Evolutionary conservation across 768 basidiomycete genomes (phyloP), one percentile per base, ranked within the genome.

Genomic region (Lepiota brunneoincarnata): DNA sequence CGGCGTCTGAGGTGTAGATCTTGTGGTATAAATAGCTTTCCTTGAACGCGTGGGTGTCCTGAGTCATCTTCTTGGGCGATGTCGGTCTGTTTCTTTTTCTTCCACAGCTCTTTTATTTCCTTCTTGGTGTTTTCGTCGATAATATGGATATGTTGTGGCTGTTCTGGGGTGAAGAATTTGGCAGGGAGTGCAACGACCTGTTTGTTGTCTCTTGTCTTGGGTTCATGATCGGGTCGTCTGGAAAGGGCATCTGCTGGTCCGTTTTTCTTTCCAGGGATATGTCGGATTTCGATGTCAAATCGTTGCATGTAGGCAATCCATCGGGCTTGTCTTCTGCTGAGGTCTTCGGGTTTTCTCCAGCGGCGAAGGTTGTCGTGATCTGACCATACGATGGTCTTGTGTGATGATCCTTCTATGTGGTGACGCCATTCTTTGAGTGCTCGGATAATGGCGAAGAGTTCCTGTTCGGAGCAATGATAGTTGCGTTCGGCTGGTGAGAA

Each of bases 311-410:
- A 45, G 4, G n/a, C 2, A 6, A 11, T 10, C 53, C 45, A 54
- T 48, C 45, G 2, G 12, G 44, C 44, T 46, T 45, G 43, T 5
- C 53, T 2, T 47, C 34, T 2, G 37, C 47, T 54, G n/a, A 54
- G 28, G 1, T 23, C 35, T 17, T 54, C 26, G 20, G 44, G 36
- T 17, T n/a, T 14, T 35, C 20, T 36, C 31, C 24, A 54, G 53
- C 37, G n/a, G n/a, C n/a, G n/a, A 1, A 53, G 31, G 21, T 41
- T 53, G 34, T 43, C n/a, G 37, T 53, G 39, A 34, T 35, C 42
- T 6, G 17, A 24, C 12, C 21, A 24, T 11, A 44, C 15, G 5
- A 44, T 7, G 15, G 23, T 2, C 2, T 44, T 3, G 23, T n/a
- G n/a, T n/a, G 7, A 2, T 26, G 43, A 9, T 24, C 26, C 43